Base-by-base conservation (phyloP, 305 asterid genomes). In the Plantago coronopus region DNA sequence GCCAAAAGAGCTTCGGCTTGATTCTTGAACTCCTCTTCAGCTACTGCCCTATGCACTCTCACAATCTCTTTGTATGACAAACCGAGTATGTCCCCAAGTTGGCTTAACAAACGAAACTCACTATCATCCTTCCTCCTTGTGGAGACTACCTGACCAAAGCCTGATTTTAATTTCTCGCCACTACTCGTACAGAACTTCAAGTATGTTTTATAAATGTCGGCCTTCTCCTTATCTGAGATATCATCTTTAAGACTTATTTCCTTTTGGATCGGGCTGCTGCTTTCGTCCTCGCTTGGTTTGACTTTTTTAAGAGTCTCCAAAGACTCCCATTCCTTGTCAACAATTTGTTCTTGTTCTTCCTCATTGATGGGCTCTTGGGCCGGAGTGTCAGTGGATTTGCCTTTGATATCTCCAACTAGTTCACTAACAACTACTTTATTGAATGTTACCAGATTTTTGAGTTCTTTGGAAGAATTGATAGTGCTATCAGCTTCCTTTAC, bases 1-100 rank as follows among this genome's bases (percentile, higher is more conserved):
- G 99, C 95, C 69, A 94, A 80, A 68, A 94, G 79, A 59, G 82
- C 93, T 87, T 89, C 99, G 12, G 97, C 99, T 71, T 89, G 84
- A 74, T 82, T 80, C 73, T 84, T 82, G 78, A 89, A 94, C 50
- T 95, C 90, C 80, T 82, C 89, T 73, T 94, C 99, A 16, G 97
- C 97, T 74, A 94, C 72, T 70, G 93, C 38, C 66, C 85, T 80
- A 57, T 94, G 99, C 42, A 89, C 95, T 29, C 79, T 90, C 45
- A 86, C 95, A 57, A 83, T 82, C 81, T 94, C 96, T 61, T 79
- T 84, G 68, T 81, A 77, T 6, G 76, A 76, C 85, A 94, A 50
- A 48, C 99, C 99, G 17, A 94, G 93, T 48, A 89, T 81, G 64
- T 81, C 81, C 55, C 97, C 95, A 25, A 94, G 88, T 55, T 94